Evolutionary conservation across 2,329 filamentous ascomycete species (phyloP), one percentile per base, ranked within the genome.

Genomic region (Clarireedia sp.): DNA sequence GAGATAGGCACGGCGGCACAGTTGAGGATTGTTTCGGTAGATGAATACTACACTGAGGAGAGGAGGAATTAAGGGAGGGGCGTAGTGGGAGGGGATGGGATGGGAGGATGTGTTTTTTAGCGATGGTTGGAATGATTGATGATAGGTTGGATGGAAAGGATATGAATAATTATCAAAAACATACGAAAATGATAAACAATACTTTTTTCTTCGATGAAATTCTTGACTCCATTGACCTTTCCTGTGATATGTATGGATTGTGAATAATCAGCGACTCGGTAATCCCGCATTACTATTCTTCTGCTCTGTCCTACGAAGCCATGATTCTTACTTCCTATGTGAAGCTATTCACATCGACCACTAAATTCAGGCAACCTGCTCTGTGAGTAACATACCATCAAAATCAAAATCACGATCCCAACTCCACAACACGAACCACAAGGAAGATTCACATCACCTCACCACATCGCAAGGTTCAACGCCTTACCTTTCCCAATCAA

Each of bases 21-120:
- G 8, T 40, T 55, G 9, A 51, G 48, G 10, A 52, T 55, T 52
- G 17, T 55, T 12, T 24, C 43, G 21, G 19, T 36, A 7, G n/a
- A 50, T 36, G 16, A 23, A 8, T 50, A 24, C 17, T 44, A 29
- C 23, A 19, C 10, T 6, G 23, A 43, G 7, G 6, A 24, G 6
- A 38, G 16, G 19, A 9, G 10, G 16, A 36, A 49, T 41, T 14
- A 41, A 41, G 16, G 38, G 38, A 17, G 38, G 16, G 38, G 16
- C 16, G 17, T 17, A 16, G 38, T 10, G 16, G 17, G 14, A 17
- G 16, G 7, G 38, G 38, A 41, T 41, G 16, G 38, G 38, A 12
- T 16, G 37, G 38, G 38, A 12, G 5, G 37, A 40, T 16, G 3
- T 16, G 37, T 14, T 40, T 38, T 40, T 40, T 14, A 40, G 16